Evolutionary conservation across 139 green algal species (phyloP).

Genomic region (Closterium sp.): DNA sequence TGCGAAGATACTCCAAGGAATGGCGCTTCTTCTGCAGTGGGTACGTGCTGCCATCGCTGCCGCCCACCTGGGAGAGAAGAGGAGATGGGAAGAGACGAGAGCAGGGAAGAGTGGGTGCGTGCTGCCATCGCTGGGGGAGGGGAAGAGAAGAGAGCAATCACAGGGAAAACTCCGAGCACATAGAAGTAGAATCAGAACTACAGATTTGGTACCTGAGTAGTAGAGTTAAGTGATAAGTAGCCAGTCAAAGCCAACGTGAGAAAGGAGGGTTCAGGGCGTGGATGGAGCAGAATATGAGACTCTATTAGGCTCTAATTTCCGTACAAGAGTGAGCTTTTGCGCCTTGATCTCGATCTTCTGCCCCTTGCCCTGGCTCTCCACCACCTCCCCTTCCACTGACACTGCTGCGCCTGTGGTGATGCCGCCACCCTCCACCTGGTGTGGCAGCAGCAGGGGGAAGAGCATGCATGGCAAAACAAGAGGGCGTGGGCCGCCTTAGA

Average conservation of each 20-base stretch:
- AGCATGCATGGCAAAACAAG: background rate
- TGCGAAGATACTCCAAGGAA: constrained; percentile 88
- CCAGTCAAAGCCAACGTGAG: too few relatives aligned
- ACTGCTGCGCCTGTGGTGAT: constrained; percentile 82
- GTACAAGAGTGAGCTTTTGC: background rate
- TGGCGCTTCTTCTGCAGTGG: constrained; percentile 96
- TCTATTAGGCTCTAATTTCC: too few relatives aligned
- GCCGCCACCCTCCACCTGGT: constrained; percentile 41
- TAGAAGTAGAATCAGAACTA: too few relatives aligned
- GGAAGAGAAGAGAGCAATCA: background rate
- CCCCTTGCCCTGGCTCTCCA: constrained; percentile 81
- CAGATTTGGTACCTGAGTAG: too few relatives aligned
- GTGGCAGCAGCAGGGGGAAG: background rate
- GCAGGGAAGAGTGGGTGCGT: background rate
- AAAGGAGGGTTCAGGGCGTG: too few relatives aligned
- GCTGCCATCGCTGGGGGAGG: background rate
- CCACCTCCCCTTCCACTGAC: constrained; percentile 79
- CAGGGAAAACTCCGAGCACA: background rate
- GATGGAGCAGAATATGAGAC: too few relatives aligned
- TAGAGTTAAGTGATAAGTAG: too few relatives aligned
- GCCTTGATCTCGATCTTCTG: constrained; percentile 57
- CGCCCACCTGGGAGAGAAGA: constrained; percentile 27
- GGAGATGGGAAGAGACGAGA: background rate
- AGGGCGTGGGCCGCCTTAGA: too few relatives aligned
- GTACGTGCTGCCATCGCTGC: constrained; percentile 67